phyloP scores from a whole-genome alignment of 768 basidiomycete genomes.

The Suillus hirtellus region DNA sequence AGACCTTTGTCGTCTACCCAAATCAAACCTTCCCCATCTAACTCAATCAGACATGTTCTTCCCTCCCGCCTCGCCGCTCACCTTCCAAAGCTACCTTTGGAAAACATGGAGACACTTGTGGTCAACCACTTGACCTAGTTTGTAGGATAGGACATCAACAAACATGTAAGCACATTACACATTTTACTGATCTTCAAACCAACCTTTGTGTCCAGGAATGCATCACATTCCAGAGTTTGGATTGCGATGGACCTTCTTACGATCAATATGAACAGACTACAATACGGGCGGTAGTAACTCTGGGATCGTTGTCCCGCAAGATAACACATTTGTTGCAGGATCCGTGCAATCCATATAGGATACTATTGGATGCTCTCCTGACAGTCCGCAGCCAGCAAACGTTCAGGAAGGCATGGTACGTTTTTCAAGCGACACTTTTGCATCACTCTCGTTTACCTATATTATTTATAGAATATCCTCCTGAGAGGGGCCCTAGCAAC shows the following conservation, averaged over 20 bases:
- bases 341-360: neutral
- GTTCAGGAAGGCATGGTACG: neutral
- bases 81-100: neutral
- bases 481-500: neutral
- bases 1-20: neutral
- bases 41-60: neutral
- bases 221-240: neutral
- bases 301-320: neutral
- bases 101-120: neutral
- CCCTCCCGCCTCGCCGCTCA: neutral
- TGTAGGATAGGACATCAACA: neutral
- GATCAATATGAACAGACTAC: neutral
- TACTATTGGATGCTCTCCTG: neutral
- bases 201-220: neutral
- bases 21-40: neutral
- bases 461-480: neutral
- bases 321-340: neutral
- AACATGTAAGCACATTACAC: neutral
- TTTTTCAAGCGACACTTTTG: neutral
- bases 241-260: neutral
- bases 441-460: neutral
- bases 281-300: no score
- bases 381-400: neutral
- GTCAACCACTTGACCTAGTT: neutral
- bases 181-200: neutral